Conservation (phyloP, 805 yeast species). For the Diddensiella caesifluorescens region DNA sequence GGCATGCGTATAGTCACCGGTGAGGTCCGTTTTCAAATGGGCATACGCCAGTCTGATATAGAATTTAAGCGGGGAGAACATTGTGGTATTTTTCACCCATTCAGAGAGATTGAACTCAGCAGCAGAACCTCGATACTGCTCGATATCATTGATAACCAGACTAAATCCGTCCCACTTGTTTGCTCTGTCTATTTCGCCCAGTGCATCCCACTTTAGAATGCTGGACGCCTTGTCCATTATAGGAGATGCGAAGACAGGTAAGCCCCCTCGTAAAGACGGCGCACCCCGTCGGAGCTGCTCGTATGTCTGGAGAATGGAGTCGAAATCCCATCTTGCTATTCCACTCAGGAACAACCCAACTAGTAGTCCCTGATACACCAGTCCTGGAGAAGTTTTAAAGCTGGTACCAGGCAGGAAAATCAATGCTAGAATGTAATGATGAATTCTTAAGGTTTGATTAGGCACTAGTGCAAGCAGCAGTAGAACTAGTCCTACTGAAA, state of each 20-base stretch:
- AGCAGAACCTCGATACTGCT: constrained; percentile 56
- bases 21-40: constrained; percentile 6
- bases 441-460: constrained; percentile 68
- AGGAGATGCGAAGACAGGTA: constrained; percentile 21
- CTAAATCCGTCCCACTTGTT: constrained; percentile 46
- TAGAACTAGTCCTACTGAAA: constrained; percentile 18
- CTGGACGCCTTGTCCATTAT: neutral
- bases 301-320: constrained; percentile 77
- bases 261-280: constrained; percentile 39
- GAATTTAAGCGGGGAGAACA: constrained; percentile 11
- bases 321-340: constrained; percentile 88
- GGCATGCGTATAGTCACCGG: constrained; percentile 23
- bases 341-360: constrained; percentile 81
- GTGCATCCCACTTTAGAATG: constrained; percentile 21
- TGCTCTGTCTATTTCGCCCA: constrained; percentile 6
- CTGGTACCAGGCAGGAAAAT: constrained; percentile 83
- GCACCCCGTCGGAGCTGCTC: constrained; percentile 65
- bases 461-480: constrained; percentile 48
- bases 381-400: constrained; percentile 34
- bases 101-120: constrained; percentile 40
- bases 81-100: constrained; percentile 20
- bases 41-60: constrained; percentile 24
- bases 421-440: constrained; percentile 74
- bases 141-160: constrained; percentile 71
- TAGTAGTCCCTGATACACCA: constrained; percentile 77